Percentiles rank a stretch among this genome's conserved stretches.
phyloP scores from a whole-genome alignment of 768 basidiomycete species.

The Exidia glandulosa region DNA sequence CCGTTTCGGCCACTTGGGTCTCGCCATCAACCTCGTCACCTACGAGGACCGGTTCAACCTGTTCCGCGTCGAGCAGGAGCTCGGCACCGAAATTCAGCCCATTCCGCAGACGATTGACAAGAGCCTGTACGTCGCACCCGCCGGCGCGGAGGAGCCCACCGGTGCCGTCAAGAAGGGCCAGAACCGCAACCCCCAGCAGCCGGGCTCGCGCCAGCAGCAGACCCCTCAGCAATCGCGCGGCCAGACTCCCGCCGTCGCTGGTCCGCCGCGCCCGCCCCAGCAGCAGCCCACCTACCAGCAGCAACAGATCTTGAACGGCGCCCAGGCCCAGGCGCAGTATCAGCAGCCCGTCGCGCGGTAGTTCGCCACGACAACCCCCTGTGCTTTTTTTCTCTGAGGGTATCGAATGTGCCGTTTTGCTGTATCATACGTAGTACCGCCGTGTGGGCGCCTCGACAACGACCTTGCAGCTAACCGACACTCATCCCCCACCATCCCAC shows the following conservation, averaged over 20 bases:
- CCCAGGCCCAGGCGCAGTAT: background rate
- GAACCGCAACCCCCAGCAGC: conserved; percentile 3
- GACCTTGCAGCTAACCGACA: no score
- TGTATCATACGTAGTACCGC: no score
- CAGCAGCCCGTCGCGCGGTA: background rate
- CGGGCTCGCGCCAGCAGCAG: background rate
- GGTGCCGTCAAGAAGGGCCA: conserved; percentile 2
- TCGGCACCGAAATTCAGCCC: conserved; percentile 95
- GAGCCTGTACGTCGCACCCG: conserved; percentile 84
- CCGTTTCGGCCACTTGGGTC: conserved; percentile 91
- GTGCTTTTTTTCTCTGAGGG: no score
- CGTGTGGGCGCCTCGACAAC: no score
- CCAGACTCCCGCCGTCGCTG: conserved; percentile 3
- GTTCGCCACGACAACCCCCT: background rate
- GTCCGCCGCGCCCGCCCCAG: background rate
- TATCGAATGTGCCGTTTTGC: no score
- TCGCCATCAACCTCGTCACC: conserved; percentile 96
- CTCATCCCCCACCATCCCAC: no score
- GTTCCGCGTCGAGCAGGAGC: conserved; percentile 95
- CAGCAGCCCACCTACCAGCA: conserved; percentile 4
- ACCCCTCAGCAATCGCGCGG: conserved; percentile 1
- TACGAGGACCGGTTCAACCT: conserved; percentile 97
- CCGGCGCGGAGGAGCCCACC: conserved; percentile 27
- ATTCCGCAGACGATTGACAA: conserved; percentile 89
- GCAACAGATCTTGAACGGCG: conserved; percentile 1